Conservation (phyloP, 176 grass and related monocot species). For the Thinopyrum elongatum region DNA sequence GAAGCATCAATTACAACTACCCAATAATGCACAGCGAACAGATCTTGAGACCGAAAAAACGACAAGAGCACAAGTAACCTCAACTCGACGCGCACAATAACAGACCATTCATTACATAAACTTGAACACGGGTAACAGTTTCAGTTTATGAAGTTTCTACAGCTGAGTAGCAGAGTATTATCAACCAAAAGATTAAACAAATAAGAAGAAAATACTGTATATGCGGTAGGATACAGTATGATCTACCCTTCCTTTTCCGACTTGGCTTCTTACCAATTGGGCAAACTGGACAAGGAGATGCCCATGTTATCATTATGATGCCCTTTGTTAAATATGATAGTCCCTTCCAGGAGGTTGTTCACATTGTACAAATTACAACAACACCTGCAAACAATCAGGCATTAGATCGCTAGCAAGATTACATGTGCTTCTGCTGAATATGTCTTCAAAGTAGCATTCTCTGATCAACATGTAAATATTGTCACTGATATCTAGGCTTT, state of each 20-base stretch:
- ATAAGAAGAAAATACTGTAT: slow-evolving; percentile 42
- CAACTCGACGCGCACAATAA: slow-evolving; percentile 5
- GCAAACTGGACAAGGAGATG: slow-evolving; percentile 27
- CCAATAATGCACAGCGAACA: neutral
- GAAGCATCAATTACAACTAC: neutral
- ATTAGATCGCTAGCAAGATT: neutral
- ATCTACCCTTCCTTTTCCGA: slow-evolving; percentile 29
- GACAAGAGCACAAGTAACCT: neutral
- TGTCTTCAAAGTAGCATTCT: neutral
- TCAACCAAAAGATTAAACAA: slow-evolving; percentile 56
- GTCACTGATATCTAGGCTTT: neutral
- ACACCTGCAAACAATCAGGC: slow-evolving; percentile 27
- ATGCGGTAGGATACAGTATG: slow-evolving; percentile 50
- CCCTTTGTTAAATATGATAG: slow-evolving; percentile 41
- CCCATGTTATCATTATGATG: slow-evolving; percentile 9
- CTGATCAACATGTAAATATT: neutral
- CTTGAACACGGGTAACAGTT: slow-evolving; percentile 6
- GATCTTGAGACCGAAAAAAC: neutral
- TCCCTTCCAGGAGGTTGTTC: slow-evolving; percentile 30
- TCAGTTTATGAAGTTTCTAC: slow-evolving; percentile 38
- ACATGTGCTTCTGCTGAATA: neutral
- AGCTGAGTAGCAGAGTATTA: slow-evolving; percentile 17
- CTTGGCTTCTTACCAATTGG: neutral
- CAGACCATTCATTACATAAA: slow-evolving; percentile 30
- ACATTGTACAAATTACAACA: slow-evolving; percentile 40